Evolutionary conservation across 441 rosid genomes (phyloP).

Genomic region (Euphorbia neoarborescens): DNA sequence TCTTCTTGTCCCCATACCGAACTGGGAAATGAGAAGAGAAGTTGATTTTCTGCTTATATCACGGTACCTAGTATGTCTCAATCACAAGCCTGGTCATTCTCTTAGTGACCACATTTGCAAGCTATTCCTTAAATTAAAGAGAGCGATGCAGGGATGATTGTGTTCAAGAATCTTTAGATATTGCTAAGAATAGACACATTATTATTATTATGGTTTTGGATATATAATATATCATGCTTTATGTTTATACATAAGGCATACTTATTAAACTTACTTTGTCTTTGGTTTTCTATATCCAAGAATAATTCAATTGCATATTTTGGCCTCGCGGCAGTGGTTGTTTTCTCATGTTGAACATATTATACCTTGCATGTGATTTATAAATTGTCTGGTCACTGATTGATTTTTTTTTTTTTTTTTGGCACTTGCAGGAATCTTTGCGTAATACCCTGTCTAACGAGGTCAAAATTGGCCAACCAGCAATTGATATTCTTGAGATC

Average conservation of each 20-base stretch:
- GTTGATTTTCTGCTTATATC: background rate
- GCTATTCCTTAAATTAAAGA: background rate
- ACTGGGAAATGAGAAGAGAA: background rate
- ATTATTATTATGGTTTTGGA: slow-evolving; percentile 6
- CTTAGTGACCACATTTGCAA: background rate
- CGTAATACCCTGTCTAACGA: slow-evolving; percentile 43
- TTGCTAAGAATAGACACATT: background rate
- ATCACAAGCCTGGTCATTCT: background rate
- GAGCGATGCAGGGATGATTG: background rate
- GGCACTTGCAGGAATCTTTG: slow-evolving; percentile 48
- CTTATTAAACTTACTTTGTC: background rate
- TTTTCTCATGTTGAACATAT: background rate
- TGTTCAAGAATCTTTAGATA: background rate
- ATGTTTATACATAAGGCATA: background rate
- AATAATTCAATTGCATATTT: background rate
- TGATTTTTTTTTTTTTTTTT: slow-evolving; percentile 17
- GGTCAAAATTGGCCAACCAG: slow-evolving; percentile 45
- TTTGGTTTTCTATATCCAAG: slow-evolving; percentile 11
- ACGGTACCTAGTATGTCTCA: background rate
- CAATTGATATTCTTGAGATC: slow-evolving; percentile 67
- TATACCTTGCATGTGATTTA: background rate
- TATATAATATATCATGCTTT: background rate
- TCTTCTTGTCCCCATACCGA: background rate
- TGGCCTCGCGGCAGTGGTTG: background rate
- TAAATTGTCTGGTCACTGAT: slow-evolving; percentile 17